These are phyloP conservation scores for Aspergillus spinulosporus DNA, from an alignment of 2,329 filamentous ascomycete genomes.

Conservation along the genomic window DNA sequence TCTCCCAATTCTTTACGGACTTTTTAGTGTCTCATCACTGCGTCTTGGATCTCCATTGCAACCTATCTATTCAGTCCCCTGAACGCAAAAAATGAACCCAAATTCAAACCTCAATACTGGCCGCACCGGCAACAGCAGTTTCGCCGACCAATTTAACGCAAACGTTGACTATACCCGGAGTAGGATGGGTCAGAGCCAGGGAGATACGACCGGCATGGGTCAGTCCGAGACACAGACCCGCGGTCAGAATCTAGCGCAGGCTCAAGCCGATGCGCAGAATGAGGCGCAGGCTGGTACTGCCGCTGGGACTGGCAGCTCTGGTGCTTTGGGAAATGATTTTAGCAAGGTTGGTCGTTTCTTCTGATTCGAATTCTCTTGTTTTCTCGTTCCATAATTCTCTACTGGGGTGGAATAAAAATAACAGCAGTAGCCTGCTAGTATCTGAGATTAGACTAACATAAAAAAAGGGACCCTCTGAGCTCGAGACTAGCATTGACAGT, in stretches of 20 bases:
- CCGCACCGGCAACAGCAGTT: not conserved
- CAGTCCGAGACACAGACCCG: not conserved
- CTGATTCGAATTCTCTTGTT: not conserved
- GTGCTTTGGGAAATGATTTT: not conserved
- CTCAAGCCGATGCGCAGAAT: not conserved
- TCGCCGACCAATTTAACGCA: constrained; percentile 11
- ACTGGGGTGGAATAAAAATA: not conserved
- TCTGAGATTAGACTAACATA: not conserved
- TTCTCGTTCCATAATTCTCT: not conserved
- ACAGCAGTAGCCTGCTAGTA: not conserved
- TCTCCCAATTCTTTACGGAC: too few relatives aligned
- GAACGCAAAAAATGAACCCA: not conserved
- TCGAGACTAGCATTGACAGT: constrained; percentile 9
- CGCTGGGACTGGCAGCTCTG: not conserved
- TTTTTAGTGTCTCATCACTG: too few relatives aligned
- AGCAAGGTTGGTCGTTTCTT: constrained; percentile 5
- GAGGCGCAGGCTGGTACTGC: not conserved
- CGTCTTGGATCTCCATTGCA: too few relatives aligned
- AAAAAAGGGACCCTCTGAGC: not conserved
- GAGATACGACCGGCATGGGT: not conserved
- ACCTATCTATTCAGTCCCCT: not conserved
- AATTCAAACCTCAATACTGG: not conserved
- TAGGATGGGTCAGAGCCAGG: not conserved
- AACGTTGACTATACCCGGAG: constrained; percentile 10
- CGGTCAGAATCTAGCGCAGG: not conserved